Evolutionary conservation across 352 stramenopile genomes (phyloP).

Genomic region (Phytophthora litchii): DNA sequence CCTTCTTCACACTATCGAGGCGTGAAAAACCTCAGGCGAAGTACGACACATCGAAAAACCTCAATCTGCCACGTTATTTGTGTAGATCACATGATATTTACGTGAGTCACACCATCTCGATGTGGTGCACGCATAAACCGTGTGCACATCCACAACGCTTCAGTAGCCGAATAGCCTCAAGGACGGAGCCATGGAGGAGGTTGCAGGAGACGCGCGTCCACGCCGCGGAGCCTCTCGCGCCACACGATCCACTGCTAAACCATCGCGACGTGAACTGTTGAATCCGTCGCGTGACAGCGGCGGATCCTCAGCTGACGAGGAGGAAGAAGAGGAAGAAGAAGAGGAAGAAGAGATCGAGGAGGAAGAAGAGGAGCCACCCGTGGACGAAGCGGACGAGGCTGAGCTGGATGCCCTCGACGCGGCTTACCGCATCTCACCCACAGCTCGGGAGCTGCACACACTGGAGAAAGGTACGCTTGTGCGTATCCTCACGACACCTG

Average conservation of each 20-base stretch:
- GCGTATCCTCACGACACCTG: conserved; percentile 68
- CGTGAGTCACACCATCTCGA: neutral
- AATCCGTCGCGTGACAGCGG: conserved; percentile 11
- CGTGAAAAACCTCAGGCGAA: neutral
- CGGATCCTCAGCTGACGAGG: conserved; percentile 40
- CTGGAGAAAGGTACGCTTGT: conserved; percentile 70
- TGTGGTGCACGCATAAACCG: too few species aligned
- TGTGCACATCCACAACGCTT: neutral
- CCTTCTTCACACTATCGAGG: conserved; percentile 1
- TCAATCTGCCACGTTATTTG: conserved; percentile 1
- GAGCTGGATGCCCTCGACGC: conserved; percentile 39
- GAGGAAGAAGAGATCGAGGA: conserved; percentile 65
- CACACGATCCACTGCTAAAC: conserved; percentile 49
- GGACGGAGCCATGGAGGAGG: conserved; percentile 23
- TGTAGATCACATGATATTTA: conserved; percentile 4
- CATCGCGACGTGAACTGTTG: conserved; percentile 19
- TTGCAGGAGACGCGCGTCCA: conserved; percentile 23
- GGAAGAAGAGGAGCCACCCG: conserved; percentile 44
- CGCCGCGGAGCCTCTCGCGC: conserved; percentile 46
- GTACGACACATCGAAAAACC: too few species aligned
- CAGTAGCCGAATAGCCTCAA: conserved; percentile 10
- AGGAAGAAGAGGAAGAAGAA: conserved; percentile 62
- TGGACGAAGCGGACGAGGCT: conserved; percentile 55
- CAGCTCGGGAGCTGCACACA: conserved; percentile 53
- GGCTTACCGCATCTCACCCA: conserved; percentile 29